These are phyloP conservation scores for Agaricus blazei DNA, from an alignment of 768 basidiomycete species.

Conservation along the genomic window DNA sequence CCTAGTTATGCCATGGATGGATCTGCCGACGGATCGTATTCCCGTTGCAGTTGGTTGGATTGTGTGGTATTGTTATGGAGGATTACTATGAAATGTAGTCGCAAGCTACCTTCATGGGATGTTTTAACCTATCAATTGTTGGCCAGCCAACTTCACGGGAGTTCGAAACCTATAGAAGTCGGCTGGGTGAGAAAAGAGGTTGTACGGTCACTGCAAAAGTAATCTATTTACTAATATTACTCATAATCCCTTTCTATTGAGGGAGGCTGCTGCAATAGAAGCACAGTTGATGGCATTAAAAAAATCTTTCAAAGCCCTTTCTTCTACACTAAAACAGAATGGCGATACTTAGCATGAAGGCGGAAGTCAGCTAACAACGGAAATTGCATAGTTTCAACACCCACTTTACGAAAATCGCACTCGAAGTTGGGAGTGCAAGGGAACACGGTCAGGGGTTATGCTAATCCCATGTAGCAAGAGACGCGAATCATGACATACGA, in stretches of 20 bases:
- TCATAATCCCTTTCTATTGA: neutral
- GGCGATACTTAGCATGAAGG: too few species aligned
- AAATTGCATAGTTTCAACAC: too few species aligned
- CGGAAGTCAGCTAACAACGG: too few species aligned
- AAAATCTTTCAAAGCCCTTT: too few species aligned
- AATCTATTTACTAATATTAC: neutral
- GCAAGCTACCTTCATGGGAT: neutral
- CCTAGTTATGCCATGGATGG: constrained; percentile 1
- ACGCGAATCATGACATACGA: too few species aligned
- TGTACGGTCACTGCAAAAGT: neutral
- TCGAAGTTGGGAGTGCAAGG: too few species aligned
- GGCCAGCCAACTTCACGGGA: neutral
- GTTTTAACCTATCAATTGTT: neutral
- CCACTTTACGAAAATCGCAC: too few species aligned
- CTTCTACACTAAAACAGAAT: too few species aligned
- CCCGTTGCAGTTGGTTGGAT: neutral
- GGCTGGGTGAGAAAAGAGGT: constrained; percentile 3
- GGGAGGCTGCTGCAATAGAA: too few species aligned
- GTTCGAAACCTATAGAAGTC: neutral
- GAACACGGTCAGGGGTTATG: too few species aligned
- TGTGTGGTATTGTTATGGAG: constrained; percentile 6
- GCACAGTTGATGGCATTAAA: too few species aligned
- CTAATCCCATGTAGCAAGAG: too few species aligned
- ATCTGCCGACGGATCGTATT: neutral
- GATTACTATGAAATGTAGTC: neutral